Percentiles rank a stretch among this genome's conserved stretches.
These are phyloP conservation scores for Klebsormidium nitens DNA, from an alignment of 139 green algal species.

Conservation along the genomic window DNA sequence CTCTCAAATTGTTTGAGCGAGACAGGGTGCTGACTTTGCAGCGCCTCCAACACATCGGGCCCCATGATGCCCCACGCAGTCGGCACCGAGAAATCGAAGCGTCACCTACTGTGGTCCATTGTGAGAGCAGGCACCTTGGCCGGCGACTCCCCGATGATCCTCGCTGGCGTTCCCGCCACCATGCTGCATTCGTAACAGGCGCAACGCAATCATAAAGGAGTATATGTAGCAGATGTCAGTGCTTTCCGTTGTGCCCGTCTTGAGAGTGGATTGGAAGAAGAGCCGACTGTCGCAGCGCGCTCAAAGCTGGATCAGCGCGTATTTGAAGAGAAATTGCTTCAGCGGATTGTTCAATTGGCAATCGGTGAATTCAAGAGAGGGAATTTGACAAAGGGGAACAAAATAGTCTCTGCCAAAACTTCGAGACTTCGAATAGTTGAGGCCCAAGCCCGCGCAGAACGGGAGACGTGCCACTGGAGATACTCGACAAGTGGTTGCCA, in stretches of 20 bases:
- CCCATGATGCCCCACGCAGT: too few relatives aligned
- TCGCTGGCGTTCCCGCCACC: constrained; percentile 39
- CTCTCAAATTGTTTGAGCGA: too few relatives aligned
- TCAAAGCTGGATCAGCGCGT: not conserved
- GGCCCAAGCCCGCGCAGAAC: too few relatives aligned
- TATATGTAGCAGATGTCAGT: not conserved
- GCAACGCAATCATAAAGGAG: constrained; percentile 3
- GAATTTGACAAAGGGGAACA: too few relatives aligned
- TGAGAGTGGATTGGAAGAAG: not conserved
- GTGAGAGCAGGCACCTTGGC: constrained; percentile 23
- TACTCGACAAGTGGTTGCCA: too few relatives aligned
- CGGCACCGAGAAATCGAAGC: too few relatives aligned
- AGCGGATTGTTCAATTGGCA: not conserved
- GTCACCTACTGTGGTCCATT: constrained; percentile 35
- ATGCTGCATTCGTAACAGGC: constrained; percentile 14
- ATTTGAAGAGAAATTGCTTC: not conserved
- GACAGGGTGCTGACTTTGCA: too few relatives aligned
- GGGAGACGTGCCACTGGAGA: too few relatives aligned
- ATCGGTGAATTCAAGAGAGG: too few relatives aligned
- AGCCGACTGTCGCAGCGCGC: not conserved
- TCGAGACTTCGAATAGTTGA: too few relatives aligned
- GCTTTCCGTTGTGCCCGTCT: not conserved
- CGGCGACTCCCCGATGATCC: constrained; percentile 14
- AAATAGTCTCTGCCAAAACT: too few relatives aligned
- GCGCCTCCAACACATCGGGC: too few relatives aligned